phyloP scores from a whole-genome alignment of 176 grass and related monocot genomes.

The Carex scoparia region DNA sequence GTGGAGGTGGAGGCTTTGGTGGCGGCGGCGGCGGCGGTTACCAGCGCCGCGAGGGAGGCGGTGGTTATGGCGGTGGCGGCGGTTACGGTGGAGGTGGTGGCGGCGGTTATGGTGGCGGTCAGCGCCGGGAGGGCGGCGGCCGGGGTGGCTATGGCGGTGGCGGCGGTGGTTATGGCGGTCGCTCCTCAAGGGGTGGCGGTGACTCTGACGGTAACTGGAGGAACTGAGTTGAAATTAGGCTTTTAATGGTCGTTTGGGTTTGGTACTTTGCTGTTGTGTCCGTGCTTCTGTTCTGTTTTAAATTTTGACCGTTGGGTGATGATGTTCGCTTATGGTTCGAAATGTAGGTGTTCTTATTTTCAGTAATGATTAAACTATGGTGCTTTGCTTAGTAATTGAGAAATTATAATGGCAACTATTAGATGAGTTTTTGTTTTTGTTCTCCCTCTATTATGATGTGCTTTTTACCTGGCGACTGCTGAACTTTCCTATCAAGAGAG shows the following conservation, averaged over 20 bases:
- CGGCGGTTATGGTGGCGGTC: neutral
- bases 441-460: neutral
- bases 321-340: constrained; percentile 3
- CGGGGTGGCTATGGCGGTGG: constrained; percentile 30
- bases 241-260: neutral
- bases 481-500: neutral
- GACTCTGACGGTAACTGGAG: constrained; percentile 53
- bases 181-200: constrained; percentile 22
- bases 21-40: neutral
- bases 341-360: constrained; percentile 22
- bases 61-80: neutral
- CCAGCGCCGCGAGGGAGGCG: neutral
- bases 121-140: constrained; percentile 15
- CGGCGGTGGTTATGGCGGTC: constrained; percentile 19
- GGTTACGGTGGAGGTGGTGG: neutral
- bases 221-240: constrained; percentile 36
- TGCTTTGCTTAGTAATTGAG: constrained; percentile 13
- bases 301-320: constrained; percentile 27
- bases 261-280: constrained; percentile 4
- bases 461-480: neutral
- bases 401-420: constrained; percentile 7
- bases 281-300: constrained; percentile 23
- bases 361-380: constrained; percentile 10
- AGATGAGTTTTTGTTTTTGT: neutral
- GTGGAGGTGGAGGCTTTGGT: constrained; percentile 29